Evolutionary conservation across 352 stramenopile species (phyloP).

Genomic region (Phytophthora fragariaefolia): DNA sequence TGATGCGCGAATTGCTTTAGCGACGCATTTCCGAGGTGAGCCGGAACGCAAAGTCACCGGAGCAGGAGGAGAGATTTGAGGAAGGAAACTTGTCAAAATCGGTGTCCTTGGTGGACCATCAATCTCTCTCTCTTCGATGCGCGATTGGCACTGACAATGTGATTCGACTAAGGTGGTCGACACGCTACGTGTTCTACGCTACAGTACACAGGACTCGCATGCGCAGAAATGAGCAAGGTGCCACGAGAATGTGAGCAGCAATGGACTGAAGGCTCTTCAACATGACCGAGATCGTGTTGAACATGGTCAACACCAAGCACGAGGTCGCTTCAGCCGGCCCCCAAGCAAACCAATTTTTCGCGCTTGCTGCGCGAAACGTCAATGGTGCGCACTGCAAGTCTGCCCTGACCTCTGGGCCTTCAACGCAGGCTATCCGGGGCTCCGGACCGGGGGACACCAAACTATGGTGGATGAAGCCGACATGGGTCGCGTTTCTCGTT

Average conservation of each 20-base stretch:
- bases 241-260: slow-evolving; percentile 9
- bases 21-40: slow-evolving; percentile 9
- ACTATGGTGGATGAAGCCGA: slow-evolving; percentile 2
- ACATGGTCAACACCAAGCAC: neutral
- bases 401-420: neutral
- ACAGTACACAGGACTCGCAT: no score
- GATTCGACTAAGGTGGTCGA: slow-evolving; percentile 21
- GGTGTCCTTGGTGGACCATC: slow-evolving; percentile 1
- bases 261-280: neutral
- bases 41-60: slow-evolving; percentile 10
- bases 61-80: slow-evolving; percentile 18
- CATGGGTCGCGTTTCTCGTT: slow-evolving; percentile 28
- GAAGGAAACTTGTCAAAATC: slow-evolving; percentile 1
- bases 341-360: slow-evolving; percentile 3
- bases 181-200: slow-evolving; percentile 1
- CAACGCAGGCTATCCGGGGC: slow-evolving; percentile 4
- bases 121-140: neutral
- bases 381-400: neutral
- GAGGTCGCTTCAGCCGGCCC: no score
- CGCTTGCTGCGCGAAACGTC: neutral
- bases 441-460: neutral
- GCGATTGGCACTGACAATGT: slow-evolving; percentile 13
- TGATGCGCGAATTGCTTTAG: slow-evolving; percentile 4
- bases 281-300: neutral
- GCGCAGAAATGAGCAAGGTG: no score